Evolutionary conservation across 345 rosid species (phyloP).

Genomic region (Salix udensis): DNA sequence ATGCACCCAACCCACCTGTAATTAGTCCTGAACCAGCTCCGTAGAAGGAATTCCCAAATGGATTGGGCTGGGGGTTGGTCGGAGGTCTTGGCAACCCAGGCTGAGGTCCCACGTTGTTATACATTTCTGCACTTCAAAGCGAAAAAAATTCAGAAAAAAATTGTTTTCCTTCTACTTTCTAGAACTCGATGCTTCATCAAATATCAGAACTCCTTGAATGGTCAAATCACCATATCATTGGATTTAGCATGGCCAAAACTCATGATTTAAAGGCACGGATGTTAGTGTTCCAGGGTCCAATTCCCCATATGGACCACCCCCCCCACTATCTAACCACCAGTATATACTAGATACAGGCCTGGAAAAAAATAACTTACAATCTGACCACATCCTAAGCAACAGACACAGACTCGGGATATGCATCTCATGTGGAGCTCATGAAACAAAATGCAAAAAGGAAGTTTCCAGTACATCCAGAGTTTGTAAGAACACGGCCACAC

Average conservation of each 20-base stretch:
- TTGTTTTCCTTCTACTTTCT: background rate
- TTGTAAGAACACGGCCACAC: background rate
- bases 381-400: background rate
- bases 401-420: background rate
- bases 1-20: conserved; percentile 85
- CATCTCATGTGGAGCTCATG: background rate
- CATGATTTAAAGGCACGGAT: background rate
- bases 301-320: background rate
- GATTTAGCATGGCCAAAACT: background rate
- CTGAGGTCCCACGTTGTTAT: conserved; percentile 60
- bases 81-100: conserved; percentile 71
- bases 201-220: background rate
- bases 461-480: background rate
- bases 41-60: conserved; percentile 82
- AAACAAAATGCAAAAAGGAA: background rate
- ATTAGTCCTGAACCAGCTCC: conserved; percentile 96
- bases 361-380: background rate
- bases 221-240: background rate
- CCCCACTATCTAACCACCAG: background rate
- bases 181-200: background rate
- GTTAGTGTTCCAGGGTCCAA: background rate
- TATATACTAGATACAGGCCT: background rate
- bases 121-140: conserved; percentile 53
- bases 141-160: background rate
- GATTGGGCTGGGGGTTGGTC: conserved; percentile 64